Evolutionary conservation across 129 eudicot genomes (phyloP).

Genomic region (Gnaphalium uliginosum): DNA sequence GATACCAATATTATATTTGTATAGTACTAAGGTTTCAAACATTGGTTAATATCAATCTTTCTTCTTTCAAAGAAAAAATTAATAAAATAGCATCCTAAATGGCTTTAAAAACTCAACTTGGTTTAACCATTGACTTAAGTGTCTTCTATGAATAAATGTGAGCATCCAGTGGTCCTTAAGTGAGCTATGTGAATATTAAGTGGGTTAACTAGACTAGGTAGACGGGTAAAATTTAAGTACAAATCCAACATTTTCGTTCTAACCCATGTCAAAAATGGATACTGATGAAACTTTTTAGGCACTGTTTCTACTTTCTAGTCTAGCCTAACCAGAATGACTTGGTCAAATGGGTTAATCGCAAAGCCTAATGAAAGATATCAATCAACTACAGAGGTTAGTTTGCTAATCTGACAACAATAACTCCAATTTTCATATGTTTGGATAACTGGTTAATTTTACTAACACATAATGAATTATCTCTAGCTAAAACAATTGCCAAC

Average conservation of each 20-base stretch:
- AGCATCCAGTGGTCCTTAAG: neutral
- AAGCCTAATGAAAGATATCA: too few species aligned
- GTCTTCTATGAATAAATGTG: neutral
- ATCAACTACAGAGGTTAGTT: neutral
- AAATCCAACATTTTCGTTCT: neutral
- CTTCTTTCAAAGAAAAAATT: too few species aligned
- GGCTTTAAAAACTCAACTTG: too few species aligned
- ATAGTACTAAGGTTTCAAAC: too few species aligned
- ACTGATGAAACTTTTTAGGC: neutral
- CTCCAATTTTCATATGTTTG: neutral
- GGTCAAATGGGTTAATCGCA: too few species aligned
- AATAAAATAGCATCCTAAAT: too few species aligned
- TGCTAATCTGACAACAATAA: too few species aligned
- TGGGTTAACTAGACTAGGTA: neutral
- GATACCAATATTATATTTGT: too few species aligned
- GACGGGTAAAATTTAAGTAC: neutral
- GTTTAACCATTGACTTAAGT: neutral
- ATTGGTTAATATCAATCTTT: too few species aligned
- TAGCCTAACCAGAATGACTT: neutral
- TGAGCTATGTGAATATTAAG: neutral
- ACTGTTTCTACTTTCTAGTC: neutral
- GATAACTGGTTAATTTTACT: neutral
- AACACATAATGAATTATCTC: neutral
- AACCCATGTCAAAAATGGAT: neutral
- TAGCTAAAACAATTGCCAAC: constrained; percentile 8